Base-by-base conservation (phyloP, 106 monocot species). In the Allium cepa region DNA sequence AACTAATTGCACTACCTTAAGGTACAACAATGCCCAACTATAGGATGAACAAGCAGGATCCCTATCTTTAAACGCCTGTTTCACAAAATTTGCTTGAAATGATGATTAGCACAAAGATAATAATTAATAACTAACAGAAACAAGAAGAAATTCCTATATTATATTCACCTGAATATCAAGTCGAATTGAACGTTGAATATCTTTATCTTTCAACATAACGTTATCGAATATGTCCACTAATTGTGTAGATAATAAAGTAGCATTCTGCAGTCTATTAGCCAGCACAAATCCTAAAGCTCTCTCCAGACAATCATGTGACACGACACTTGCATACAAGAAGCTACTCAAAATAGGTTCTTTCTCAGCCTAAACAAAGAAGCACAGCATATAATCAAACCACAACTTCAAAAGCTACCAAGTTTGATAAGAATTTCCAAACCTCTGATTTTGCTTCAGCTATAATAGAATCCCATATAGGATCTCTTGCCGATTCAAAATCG, bases 321-420 rank as follows among this genome's bases (percentile, higher is more conserved):
- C 56, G 11, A 94, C 84, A 77, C 94, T 94, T 4, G 94, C 90
- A 68, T 90, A 94, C 65, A 94, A 72, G 69, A 90, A 94, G 73
- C 94, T 94, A 60, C 90, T 94, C 71, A 94, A 81, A 68, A 94
- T 79, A 14, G 90, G 94, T 78, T 94, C 94, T 72, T 83, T 94
- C 63, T 94, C 94, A 26, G 94, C 83, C 94, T 94, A 80, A 28
- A 27, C 11, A n/a, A 27, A 55, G 50, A 47, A 14, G 11, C 48
- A 56, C 36, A 36, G 36, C 36, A 5, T 36, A 36, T 36, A 36
- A 36, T 0, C 36, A 36, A 36, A 36, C 36, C 3, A 36, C 36
- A 36, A 36, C 36, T 36, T 36, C 36, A 36, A 36, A 36, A 36
- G 36, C 36, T 5, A 36, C 36, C 36, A 36, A 36, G 3, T 36